Evolutionary conservation across 306 rosid genomes (phyloP).

Genomic region (Trifolium pratense): DNA sequence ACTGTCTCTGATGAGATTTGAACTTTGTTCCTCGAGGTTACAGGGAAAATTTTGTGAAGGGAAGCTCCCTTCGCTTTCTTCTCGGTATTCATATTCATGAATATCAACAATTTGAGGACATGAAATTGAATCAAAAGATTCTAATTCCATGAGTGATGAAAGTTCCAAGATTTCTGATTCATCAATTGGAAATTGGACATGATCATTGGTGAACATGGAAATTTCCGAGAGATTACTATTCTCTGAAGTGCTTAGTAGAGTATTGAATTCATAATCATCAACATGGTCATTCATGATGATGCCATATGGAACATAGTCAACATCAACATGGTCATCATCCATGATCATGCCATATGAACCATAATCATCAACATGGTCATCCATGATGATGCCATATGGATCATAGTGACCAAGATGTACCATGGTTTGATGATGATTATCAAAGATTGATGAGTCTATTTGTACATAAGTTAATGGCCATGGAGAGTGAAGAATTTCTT

Average conservation of each 20-base stretch:
- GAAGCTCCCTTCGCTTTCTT: conserved; percentile 55
- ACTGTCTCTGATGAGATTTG: not conserved
- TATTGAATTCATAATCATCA: conserved; percentile 43
- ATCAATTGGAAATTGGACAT: conserved; percentile 32
- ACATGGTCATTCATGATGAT: conserved; percentile 38
- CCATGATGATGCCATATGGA: conserved; percentile 31
- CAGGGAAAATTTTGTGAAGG: conserved; percentile 17
- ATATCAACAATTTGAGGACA: conserved; percentile 23
- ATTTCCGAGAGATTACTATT: conserved; percentile 29
- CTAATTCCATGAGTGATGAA: conserved; percentile 49
- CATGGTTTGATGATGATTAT: conserved; percentile 22
- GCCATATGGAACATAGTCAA: conserved; percentile 35
- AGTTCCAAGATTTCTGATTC: conserved; percentile 45
- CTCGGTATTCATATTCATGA: conserved; percentile 26
- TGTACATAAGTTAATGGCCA: conserved; percentile 42
- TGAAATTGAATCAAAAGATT: conserved; percentile 37
- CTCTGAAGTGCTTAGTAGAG: conserved; percentile 35
- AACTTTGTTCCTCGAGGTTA: not conserved
- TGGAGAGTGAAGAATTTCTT: conserved; percentile 43
- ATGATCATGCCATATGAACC: conserved; percentile 26
- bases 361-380: conserved; percentile 35
- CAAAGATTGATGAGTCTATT: conserved; percentile 49
- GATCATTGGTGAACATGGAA: conserved; percentile 39
- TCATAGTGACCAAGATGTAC: conserved; percentile 22
- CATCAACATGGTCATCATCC: conserved; percentile 14